Base-by-base conservation (phyloP, 1,284 basidiomycete genomes). In the Puccinia triticina region DNA sequence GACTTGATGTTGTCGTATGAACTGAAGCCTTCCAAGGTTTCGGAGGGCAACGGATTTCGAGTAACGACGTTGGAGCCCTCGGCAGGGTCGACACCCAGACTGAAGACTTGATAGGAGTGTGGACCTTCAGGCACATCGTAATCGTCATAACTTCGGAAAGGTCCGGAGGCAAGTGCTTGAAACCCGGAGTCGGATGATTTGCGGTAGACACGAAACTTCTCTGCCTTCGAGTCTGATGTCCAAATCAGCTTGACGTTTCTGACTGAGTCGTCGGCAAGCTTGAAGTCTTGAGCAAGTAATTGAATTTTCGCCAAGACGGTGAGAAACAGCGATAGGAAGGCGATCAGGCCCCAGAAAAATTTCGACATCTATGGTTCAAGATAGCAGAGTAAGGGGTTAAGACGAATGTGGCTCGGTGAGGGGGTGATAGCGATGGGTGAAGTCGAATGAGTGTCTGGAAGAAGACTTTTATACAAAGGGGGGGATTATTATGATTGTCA, bases 161-260 rank as follows among this genome's bases (percentile, higher is more conserved):
- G 7, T 18, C 59, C 59, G 29, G 59, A 34, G 26, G 59, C 59
- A 34, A 61, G 29, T 14, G 34, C 5, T 18, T 11, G 26, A 18
- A 29, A 61, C 12, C 46, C 67, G 14, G 67, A 71, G 48, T 34
- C 46, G 23, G 8, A 11, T 32, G 67, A 71, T 21, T 71, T 71
- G 23, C 67, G 40, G 12, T 50, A 50, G 67, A 71, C 26, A 71
- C 12, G 21, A 32, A 46, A 71, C 26, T 11, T 16, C 32, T 43
- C 67, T 23, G 34, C 67, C 32, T 23, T 43, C 23, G 67, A 23
- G 11, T 50, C 48, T 1, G 67, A n/a, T 2, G 40, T 46, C 67
- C 67, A 71, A 29, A 43, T 71, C 26, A 71, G n/a, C 67, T 71
- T 71, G 14, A 46, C 40, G 40, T 71, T 71, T 43, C 48, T 43